A percentile compares a stretch with the other conserved stretches of the same genome.
Evolutionary conservation across 768 basidiomycete genomes (phyloP).

Genomic region (Lactarius vividus): DNA sequence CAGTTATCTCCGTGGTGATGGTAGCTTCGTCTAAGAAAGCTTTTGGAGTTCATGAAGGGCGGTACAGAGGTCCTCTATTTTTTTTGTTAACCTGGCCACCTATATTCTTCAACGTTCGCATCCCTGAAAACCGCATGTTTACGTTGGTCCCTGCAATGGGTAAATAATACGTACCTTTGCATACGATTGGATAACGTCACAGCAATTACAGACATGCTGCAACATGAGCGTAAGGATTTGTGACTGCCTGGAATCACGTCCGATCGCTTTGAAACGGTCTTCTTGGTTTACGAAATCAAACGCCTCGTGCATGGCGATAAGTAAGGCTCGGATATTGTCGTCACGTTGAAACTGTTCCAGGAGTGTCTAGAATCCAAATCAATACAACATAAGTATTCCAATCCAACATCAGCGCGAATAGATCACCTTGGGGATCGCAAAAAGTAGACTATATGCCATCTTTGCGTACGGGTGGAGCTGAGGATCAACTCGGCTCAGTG

Average conservation of each 20-base stretch:
- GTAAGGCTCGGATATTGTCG: not conserved
- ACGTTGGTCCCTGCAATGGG: no score
- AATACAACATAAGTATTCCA: no score
- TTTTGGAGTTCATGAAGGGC: not conserved
- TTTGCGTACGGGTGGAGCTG: not conserved
- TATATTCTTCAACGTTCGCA: not conserved
- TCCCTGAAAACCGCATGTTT: not conserved
- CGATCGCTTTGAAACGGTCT: not conserved
- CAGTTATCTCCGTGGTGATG: not conserved
- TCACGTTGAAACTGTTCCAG: not conserved
- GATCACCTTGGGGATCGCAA: not conserved
- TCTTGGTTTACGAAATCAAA: not conserved
- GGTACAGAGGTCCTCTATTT: not conserved
- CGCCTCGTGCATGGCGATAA: not conserved
- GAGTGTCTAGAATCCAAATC: not conserved
- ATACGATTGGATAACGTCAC: not conserved
- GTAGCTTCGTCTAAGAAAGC: not conserved
- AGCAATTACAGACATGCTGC: not conserved
- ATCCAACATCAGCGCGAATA: not conserved
- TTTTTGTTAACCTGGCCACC: not conserved
- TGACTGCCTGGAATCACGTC: not conserved
- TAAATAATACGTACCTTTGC: not conserved
- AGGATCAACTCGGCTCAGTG: not conserved
- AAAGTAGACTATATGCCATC: not conserved
- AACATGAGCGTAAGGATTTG: not conserved